Conservation (phyloP, 257 asterid species). For the Nicotiana noctiflora region DNA sequence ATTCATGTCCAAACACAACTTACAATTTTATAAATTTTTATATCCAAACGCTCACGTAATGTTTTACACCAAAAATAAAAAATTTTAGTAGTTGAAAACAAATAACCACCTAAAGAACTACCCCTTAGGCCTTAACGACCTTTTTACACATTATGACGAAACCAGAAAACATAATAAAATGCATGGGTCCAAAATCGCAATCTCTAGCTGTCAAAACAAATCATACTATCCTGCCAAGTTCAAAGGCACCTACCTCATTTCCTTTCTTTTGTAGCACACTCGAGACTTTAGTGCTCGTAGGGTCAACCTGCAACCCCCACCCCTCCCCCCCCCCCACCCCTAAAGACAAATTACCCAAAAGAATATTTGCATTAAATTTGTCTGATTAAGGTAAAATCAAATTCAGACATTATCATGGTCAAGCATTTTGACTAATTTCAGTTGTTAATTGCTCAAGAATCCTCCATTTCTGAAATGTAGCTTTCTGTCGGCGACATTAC, state of each 20-base stretch:
- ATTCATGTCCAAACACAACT: no score
- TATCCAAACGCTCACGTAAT: not conserved
- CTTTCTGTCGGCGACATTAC: slow-evolving; percentile 4
- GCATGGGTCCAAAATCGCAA: not conserved
- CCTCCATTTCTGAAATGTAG: not conserved
- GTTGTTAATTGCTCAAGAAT: not conserved
- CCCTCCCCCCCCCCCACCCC: no score
- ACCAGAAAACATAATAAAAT: not conserved
- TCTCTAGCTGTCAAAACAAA: not conserved
- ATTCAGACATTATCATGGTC: not conserved
- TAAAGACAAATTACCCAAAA: not conserved
- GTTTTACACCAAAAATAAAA: not conserved
- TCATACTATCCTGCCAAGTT: not conserved
- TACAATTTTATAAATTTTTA: no score
- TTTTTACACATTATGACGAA: not conserved
- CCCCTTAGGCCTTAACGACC: not conserved
- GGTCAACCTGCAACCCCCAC: no score
- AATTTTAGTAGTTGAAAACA: not conserved
- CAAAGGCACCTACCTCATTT: slow-evolving; percentile 2
- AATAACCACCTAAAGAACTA: not conserved
- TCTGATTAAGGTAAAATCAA: not conserved
- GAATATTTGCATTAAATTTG: not conserved
- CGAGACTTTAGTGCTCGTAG: not conserved
- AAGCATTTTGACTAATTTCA: not conserved
- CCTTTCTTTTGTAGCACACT: not conserved